phyloP scores from a whole-genome alignment of 2,329 filamentous ascomycete species.

The Gyromitra esculenta region DNA sequence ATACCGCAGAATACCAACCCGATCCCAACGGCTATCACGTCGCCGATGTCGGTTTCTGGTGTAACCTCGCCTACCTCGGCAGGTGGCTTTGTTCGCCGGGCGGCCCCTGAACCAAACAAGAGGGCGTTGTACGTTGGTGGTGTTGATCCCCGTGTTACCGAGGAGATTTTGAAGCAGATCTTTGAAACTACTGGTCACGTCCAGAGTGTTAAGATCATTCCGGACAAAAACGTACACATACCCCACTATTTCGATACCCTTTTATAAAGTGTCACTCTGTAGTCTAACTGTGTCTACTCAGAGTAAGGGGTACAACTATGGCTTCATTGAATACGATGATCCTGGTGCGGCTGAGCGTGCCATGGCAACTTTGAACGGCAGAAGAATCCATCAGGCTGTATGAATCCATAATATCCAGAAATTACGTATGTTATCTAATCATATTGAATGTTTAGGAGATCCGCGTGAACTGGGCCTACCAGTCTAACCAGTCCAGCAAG shows the following conservation, averaged over 20 bases:
- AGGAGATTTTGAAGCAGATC: slow-evolving; percentile 95
- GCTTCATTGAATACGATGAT: slow-evolving; percentile 98
- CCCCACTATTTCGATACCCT: slow-evolving; percentile 32
- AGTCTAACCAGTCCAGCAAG: slow-evolving; percentile 92
- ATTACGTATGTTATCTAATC: slow-evolving; percentile 27
- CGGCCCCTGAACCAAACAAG: slow-evolving; percentile 98
- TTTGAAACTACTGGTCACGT: slow-evolving; percentile 99
- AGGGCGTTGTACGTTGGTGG: slow-evolving; percentile 95
- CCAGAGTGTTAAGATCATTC: slow-evolving; percentile 98
- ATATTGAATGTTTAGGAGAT: slow-evolving; percentile 75
- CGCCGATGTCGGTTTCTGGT: slow-evolving; percentile 76
- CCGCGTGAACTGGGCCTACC: slow-evolving; percentile 98
- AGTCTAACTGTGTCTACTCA: slow-evolving; percentile 61
- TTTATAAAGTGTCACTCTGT: slow-evolving; percentile 53
- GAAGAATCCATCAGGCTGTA: slow-evolving; percentile 94
- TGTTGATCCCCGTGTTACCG: slow-evolving; percentile 91
- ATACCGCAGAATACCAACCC: slow-evolving; percentile 97
- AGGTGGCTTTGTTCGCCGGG: slow-evolving; percentile 83
- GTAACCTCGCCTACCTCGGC: slow-evolving; percentile 87
- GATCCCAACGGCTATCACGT: slow-evolving; percentile 90
- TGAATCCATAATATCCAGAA: slow-evolving; percentile 60
- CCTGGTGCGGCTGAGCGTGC: slow-evolving; percentile 94
- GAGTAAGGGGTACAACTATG: slow-evolving; percentile 98
- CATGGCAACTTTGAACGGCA: slow-evolving; percentile 95
- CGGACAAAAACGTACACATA: slow-evolving; percentile 91